A percentile compares a stretch with the other conserved stretches of the same genome.
Evolutionary conservation across 2,329 filamentous ascomycete genomes (phyloP).

Genomic region (Neospermospora avenae): DNA sequence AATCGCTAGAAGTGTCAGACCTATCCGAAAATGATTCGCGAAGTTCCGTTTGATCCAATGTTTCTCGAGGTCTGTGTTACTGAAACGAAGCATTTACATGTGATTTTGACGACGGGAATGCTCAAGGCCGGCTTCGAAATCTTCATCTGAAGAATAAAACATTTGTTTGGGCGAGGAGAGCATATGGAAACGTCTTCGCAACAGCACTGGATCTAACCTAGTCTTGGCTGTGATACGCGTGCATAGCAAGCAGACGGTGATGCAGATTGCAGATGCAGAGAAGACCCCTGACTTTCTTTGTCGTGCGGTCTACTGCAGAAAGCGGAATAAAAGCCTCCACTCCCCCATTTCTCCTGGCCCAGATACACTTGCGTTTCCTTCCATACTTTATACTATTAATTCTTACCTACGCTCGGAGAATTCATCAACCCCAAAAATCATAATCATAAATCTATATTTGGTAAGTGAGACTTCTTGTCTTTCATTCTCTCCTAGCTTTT

Average conservation of each 20-base stretch:
- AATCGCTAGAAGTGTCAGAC: too few species aligned
- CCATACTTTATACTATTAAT: background rate
- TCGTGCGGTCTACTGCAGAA: background rate
- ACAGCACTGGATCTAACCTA: too few species aligned
- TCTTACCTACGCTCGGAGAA: background rate
- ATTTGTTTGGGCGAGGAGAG: too few species aligned
- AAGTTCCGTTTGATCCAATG: too few species aligned
- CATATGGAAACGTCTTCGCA: too few species aligned
- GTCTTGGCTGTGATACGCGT: too few species aligned
- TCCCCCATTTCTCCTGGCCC: background rate
- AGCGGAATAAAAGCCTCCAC: background rate
- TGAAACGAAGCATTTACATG: too few species aligned
- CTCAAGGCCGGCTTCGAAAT: too few species aligned
- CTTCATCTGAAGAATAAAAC: too few species aligned
- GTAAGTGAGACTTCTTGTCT: background rate
- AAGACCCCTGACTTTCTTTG: slow-evolving; percentile 3
- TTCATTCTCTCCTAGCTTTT: background rate
- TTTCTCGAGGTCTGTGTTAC: too few species aligned
- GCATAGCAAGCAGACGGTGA: background rate
- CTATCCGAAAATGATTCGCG: too few species aligned
- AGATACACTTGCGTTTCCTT: background rate
- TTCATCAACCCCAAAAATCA: background rate
- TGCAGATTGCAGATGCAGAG: background rate
- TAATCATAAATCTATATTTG: background rate
- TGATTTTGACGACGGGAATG: too few species aligned